A percentile compares a stretch with the other conserved stretches of the same genome.
phyloP scores from a whole-genome alignment of 129 eudicot genomes.

The Centella asiatica region DNA sequence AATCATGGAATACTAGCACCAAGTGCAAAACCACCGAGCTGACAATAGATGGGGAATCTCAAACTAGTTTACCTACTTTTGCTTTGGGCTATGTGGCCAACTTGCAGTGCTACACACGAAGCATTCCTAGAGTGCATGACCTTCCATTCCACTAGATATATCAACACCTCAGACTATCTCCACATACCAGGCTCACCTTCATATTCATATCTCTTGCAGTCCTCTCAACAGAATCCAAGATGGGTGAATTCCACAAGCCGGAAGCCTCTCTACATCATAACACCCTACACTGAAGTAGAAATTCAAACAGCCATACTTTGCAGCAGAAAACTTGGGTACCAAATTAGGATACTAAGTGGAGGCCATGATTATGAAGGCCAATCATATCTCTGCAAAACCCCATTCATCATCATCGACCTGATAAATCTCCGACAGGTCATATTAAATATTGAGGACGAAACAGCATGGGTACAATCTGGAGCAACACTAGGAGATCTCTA shows the following conservation, averaged over 20 bases:
- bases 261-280: conserved; percentile 19
- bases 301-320: conserved; percentile 22
- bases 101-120: conserved; percentile 7
- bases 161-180: conserved; percentile 3
- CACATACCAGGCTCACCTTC: conserved; percentile 12
- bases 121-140: conserved; percentile 16
- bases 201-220: conserved; percentile 14
- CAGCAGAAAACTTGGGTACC: conserved; percentile 9
- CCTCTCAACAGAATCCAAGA: conserved; percentile 28
- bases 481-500: conserved; percentile 29
- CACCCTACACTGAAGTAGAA: conserved; percentile 19
- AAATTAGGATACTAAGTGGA: conserved; percentile 26
- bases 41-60: conserved; percentile 1
- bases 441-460: conserved; percentile 13
- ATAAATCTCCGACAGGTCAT: conserved; percentile 17
- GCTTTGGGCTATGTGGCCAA: not conserved
- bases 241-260: conserved; percentile 22
- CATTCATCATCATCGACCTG: conserved; percentile 25
- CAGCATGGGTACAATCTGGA: conserved; percentile 37
- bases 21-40: not conserved
- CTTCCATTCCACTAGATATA: conserved; percentile 1
- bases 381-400: conserved; percentile 19
- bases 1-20: not conserved
- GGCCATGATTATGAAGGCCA: conserved; percentile 29
- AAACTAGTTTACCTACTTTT: not conserved